Percentiles rank a stretch among this genome's conserved stretches.
phyloP scores from a whole-genome alignment of 352 stramenopile species.

The Pythium chondricola region DNA sequence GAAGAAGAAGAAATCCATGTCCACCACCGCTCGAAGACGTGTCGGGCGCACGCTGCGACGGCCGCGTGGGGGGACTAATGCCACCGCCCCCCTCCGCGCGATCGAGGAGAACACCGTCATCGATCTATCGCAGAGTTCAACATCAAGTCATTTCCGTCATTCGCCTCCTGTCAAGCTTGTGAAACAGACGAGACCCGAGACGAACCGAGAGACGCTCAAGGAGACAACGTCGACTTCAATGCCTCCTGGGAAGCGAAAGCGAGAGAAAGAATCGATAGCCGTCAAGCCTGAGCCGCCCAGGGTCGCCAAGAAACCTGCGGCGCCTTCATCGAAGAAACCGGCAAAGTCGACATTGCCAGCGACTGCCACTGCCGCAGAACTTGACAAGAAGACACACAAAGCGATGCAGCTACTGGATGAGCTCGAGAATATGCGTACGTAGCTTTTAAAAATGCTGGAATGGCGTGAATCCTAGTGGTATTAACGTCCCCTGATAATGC shows the following conservation, averaged over 20 bases:
- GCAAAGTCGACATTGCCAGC: neutral
- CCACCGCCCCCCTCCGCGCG: constrained; percentile 26
- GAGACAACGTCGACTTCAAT: neutral
- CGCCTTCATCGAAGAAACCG: neutral
- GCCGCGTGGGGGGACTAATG: constrained; percentile 2
- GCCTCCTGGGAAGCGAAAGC: constrained; percentile 11
- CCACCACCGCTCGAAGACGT: constrained; percentile 26
- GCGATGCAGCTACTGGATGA: constrained; percentile 44
- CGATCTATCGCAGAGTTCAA: constrained; percentile 19
- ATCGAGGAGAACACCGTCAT: constrained; percentile 64
- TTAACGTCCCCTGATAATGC: neutral
- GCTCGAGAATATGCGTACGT: constrained; percentile 53
- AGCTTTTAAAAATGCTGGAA: too few species aligned
- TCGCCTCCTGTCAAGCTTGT: constrained; percentile 20
- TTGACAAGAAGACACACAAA: constrained; percentile 38
- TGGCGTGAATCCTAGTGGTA: too few species aligned
- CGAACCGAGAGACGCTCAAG: too few species aligned
- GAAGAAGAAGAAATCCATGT: constrained; percentile 21
- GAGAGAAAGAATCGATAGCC: constrained; percentile 4
- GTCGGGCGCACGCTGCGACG: constrained; percentile 44
- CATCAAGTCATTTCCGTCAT: constrained; percentile 22
- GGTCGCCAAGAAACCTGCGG: neutral
- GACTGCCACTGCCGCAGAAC: neutral
- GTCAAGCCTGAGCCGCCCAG: neutral
- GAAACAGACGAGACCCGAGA: constrained; percentile 9